These are phyloP conservation scores for Fusarium verrucosum DNA, from an alignment of 2,329 filamentous ascomycete genomes.

Conservation along the genomic window DNA sequence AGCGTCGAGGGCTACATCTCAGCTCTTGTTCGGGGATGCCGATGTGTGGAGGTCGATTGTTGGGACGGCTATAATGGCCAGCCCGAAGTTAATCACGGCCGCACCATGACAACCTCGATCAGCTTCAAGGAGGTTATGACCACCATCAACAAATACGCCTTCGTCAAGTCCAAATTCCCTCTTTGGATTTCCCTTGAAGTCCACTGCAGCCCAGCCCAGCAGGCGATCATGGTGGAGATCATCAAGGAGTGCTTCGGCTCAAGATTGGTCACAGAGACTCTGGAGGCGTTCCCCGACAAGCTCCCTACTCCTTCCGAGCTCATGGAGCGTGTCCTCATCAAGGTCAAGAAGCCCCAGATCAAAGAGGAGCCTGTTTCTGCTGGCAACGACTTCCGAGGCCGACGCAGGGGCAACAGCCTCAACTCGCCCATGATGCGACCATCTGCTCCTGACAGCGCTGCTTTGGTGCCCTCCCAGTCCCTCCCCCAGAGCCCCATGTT, in stretches of 20 bases:
- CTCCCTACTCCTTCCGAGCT: conserved; percentile 89
- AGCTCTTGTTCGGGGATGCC: conserved; percentile 86
- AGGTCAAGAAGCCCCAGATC: conserved; percentile 81
- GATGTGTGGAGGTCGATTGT: conserved; percentile 96
- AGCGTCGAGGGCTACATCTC: conserved; percentile 96
- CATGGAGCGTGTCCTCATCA: conserved; percentile 85
- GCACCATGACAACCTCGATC: conserved; percentile 87
- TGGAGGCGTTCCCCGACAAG: conserved; percentile 72
- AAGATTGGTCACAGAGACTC: conserved; percentile 78
- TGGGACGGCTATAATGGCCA: conserved; percentile 93
- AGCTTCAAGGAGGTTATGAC: conserved; percentile 91
- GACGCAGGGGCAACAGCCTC: conserved; percentile 73
- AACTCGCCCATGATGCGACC: conserved; percentile 72
- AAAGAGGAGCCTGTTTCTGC: conserved; percentile 52
- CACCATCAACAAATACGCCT: conserved; percentile 94
- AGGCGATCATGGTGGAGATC: conserved; percentile 86
- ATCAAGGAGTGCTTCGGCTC: conserved; percentile 86
- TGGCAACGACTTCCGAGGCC: conserved; percentile 51
- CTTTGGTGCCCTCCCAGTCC: conserved; percentile 59
- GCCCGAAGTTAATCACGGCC: conserved; percentile 90
- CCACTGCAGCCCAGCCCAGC: conserved; percentile 85
- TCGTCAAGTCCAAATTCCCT: conserved; percentile 85
- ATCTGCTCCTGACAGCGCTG: conserved; percentile 65
- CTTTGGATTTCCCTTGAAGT: conserved; percentile 96
- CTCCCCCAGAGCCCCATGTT: conserved; percentile 65